A percentile compares a stretch with the other conserved stretches of the same genome.
Evolutionary conservation across 192 early-diverging fungal genomes (phyloP).

Genomic region (Umbelopsis ramanniana): DNA sequence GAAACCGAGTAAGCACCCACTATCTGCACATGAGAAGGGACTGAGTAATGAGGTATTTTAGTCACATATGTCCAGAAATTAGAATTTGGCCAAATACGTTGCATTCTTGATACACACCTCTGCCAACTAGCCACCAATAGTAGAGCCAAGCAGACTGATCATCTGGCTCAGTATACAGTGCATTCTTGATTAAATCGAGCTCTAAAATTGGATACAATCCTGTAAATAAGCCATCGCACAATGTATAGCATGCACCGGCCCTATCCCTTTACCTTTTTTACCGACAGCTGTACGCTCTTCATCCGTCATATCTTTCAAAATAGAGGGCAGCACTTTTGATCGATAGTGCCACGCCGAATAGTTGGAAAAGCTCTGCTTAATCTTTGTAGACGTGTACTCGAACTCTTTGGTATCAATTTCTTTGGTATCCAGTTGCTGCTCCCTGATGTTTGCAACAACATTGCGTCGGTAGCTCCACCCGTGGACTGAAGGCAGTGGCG

Average conservation of each 20-base stretch:
- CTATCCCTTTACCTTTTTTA: constrained; percentile 29
- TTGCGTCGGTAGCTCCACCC: constrained; percentile 98
- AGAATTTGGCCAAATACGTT: neutral
- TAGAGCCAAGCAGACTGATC: constrained; percentile 99
- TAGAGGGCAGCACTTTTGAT: constrained; percentile 74
- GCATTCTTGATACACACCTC: constrained; percentile 33
- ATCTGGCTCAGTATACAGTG: constrained; percentile 94
- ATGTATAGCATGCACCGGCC: neutral
- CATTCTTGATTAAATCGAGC: constrained; percentile 84
- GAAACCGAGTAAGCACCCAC: neutral
- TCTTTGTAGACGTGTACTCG: constrained; percentile 89
- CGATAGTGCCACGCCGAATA: constrained; percentile 99
- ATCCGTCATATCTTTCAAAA: constrained; percentile 46
- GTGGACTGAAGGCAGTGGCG: constrained; percentile 65
- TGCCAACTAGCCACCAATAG: constrained; percentile 88
- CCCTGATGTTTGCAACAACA: constrained; percentile 57
- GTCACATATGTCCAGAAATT: too few species aligned
- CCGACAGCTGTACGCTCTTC: constrained; percentile 49
- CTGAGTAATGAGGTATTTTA: neutral
- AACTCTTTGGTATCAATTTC: constrained; percentile 68
- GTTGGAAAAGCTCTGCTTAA: constrained; percentile 93
- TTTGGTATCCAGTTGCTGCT: constrained; percentile 35
- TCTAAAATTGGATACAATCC: constrained; percentile 55
- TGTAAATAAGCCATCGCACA: neutral
- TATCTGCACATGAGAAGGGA: neutral